Evolutionary conservation across 768 basidiomycete species (phyloP), one percentile per base, ranked within the genome.

Genomic region (Boletus vinaceobasis): DNA sequence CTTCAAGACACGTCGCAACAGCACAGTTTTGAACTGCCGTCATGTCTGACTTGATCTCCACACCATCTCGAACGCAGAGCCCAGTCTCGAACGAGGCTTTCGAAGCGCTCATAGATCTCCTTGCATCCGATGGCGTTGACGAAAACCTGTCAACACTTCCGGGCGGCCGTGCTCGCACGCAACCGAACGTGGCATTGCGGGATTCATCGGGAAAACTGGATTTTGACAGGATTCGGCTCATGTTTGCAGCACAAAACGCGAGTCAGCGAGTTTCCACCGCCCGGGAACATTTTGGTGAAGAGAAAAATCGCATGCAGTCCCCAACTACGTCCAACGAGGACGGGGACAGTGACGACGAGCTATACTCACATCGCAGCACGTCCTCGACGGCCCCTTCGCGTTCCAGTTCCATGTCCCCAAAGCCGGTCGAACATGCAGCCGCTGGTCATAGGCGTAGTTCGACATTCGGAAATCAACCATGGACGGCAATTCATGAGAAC

Each of bases 201-300:
- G 70, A 70, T 39, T 15, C 55, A 4, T 65, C 68, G 1, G 69
- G 71, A 27, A 72, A 57, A 60, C 59, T 70, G 13, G 70, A 72
- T 26, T 71, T 60, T 53, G 62, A 64, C 35, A 70, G 68, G 58
- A 66, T 70, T 48, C 70, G 68, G 10, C 39, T 31, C 6, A 65
- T 71, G 64, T 71, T 66, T 32, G 42, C 59, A 23, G 44, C 44
- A 0, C 65, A 70, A 27, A 55, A 61, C 38, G 39, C 44, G 19
- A 32, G 32, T n/a, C 27, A 5, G 2, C 27, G 14, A 4, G 23
- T 15, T 11, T 26, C 23, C 9, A n/a, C 21, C 7, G 14, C n/a
- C 10, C 27, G 17, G 5, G 48, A 39, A 8, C 37, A 10, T 31
- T 8, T 43, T 14, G 13, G 7, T 5, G 38, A 52, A n/a, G 51